Evolutionary conservation across 148 eudicot species (phyloP), one percentile per base, ranked within the genome.

Genomic region (Camellia lanceoleosa): DNA sequence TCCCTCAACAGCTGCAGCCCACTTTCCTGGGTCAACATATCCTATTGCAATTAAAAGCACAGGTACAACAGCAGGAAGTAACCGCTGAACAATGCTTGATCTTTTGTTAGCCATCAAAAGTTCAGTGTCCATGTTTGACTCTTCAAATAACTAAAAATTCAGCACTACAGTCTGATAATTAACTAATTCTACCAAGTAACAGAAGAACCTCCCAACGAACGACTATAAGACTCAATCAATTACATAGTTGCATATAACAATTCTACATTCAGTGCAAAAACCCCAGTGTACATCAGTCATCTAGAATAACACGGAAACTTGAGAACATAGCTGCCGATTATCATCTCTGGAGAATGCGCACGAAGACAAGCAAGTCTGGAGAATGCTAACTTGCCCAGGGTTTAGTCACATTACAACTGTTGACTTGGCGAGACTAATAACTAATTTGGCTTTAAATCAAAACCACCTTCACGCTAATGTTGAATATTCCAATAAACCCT

Each of bases 1-100:
- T 67, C 91, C 91, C 65, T 96, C 99, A 11, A 92, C 85, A 72
- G 85, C 84, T 77, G 95, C 87, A 60, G 89, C 93, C 97, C 97
- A 96, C 62, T 96, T 96, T 75, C 98, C 99, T 38, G 99, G 98
- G 83, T 96, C 98, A 60, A 93, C 84, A 84, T 90, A 93, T 74
- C 94, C 89, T 41, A 93, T 76, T 65, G 97, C 87, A 77, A 96
- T 78, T 52, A 91, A 78, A 64, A 96, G 84, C 70, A 83, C 77
- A 20, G 99, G 98, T 23, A 88, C 80, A 41, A 81, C 47, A 73
- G 93, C 89, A 69, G 92, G 88, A 85, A 91, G 82, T 63, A 91
- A 59, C 74, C 88, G 87, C 56, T 82, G 87, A 18, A 80, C n/a
- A 12, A 82, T 71, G 68, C 75, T 79, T 14, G 82, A 77, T 71